phyloP scores from a whole-genome alignment of 805 yeast species.

The Wickerhamia fluorescens region DNA sequence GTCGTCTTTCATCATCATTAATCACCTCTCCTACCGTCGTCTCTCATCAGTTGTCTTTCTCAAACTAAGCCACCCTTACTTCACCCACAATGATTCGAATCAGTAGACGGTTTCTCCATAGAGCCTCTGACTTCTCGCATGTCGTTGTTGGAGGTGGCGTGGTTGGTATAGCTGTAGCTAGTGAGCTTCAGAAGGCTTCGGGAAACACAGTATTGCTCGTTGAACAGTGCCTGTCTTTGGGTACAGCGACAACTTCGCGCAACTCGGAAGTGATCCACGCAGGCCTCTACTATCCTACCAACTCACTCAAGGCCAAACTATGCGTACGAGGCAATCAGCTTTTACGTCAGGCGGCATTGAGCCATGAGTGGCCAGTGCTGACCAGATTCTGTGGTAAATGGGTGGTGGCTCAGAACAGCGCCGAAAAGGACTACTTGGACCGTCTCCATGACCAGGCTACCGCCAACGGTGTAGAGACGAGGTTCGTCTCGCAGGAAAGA shows the following conservation, averaged over 20 bases:
- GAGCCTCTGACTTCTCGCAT: constrained; percentile 52
- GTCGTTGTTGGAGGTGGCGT: constrained; percentile 79
- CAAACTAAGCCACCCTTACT: too few relatives aligned
- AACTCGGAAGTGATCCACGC: constrained; percentile 94
- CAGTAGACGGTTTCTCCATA: too few relatives aligned
- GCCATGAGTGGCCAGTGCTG: constrained; percentile 37
- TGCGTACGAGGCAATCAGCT: constrained; percentile 71
- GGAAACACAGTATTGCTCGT: constrained; percentile 52
- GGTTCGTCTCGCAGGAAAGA: constrained; percentile 39
- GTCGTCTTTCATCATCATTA: too few relatives aligned
- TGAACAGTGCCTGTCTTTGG: constrained; percentile 60
- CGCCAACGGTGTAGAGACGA: constrained; percentile 38
- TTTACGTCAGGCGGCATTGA: constrained; percentile 48
- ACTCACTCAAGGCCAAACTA: constrained; percentile 57
- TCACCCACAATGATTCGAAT: too few relatives aligned
- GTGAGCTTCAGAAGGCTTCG: constrained; percentile 46
- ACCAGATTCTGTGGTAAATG: constrained; percentile 69
- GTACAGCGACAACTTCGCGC: constrained; percentile 80
- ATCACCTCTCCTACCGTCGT: too few relatives aligned
- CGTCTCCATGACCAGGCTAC: constrained; percentile 20
- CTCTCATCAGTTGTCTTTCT: too few relatives aligned
- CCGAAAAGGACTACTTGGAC: constrained; percentile 54
- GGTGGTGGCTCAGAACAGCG: constrained; percentile 75
- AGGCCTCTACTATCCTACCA: constrained; percentile 73
- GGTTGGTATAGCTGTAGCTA: constrained; percentile 76